A percentile compares a stretch with the other conserved stretches of the same genome.
phyloP scores from a whole-genome alignment of 352 stramenopile species.

The Phytophthora kernoviae region DNA sequence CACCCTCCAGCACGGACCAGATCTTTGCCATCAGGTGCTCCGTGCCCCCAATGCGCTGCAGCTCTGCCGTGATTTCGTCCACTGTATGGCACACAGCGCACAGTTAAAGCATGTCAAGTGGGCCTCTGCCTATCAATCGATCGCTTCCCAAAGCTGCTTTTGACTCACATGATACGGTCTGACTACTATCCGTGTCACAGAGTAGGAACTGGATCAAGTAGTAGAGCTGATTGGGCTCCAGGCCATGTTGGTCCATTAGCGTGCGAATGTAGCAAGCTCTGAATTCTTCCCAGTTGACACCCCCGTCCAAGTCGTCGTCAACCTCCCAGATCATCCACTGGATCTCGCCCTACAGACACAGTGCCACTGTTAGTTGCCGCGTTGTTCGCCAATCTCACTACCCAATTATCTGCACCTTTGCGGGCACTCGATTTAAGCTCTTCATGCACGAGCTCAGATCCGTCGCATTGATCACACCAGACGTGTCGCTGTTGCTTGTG shows the following conservation, averaged over 20 bases:
- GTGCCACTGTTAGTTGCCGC: no score
- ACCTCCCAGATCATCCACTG: slow-evolving; percentile 95
- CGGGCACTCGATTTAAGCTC: slow-evolving; percentile 30
- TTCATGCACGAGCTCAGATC: slow-evolving; percentile 58
- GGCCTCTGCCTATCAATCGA: slow-evolving; percentile 36
- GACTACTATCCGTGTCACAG: slow-evolving; percentile 91
- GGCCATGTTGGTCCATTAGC: slow-evolving; percentile 88
- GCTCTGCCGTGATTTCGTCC: no score
- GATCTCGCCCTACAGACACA: slow-evolving; percentile 74
- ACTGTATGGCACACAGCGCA: background rate
- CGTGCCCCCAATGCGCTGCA: slow-evolving; percentile 49
- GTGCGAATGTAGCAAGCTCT: slow-evolving; percentile 92
- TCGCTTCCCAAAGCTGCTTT: no score
- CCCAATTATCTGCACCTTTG: slow-evolving; percentile 29
- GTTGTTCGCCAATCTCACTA: no score
- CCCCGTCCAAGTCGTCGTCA: slow-evolving; percentile 94
- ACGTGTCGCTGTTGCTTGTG: slow-evolving; percentile 37
- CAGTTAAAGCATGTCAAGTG: no score
- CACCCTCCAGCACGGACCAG: slow-evolving; percentile 38
- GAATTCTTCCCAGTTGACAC: slow-evolving; percentile 93
- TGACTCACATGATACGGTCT: slow-evolving; percentile 76
- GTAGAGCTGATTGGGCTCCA: slow-evolving; percentile 94
- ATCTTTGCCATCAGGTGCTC: slow-evolving; percentile 48
- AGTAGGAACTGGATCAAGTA: slow-evolving; percentile 96
- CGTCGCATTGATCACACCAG: slow-evolving; percentile 33